Percentiles rank a stretch among this genome's conserved stretches.
phyloP scores from a whole-genome alignment of 2,329 filamentous ascomycete genomes.

The Nemania bipapillata region DNA sequence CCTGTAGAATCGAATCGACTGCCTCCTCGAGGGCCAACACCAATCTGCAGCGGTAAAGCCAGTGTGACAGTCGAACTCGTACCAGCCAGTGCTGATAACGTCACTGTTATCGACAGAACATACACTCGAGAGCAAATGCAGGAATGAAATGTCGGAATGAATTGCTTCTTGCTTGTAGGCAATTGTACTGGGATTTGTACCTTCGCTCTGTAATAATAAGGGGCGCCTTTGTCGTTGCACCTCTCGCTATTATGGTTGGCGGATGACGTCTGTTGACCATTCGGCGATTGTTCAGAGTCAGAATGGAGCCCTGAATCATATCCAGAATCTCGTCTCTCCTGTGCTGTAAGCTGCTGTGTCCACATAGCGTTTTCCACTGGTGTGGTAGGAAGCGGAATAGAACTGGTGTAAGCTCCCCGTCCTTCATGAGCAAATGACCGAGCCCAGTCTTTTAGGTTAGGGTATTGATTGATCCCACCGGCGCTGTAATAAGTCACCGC shows the following conservation, averaged over 20 bases:
- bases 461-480: constrained; percentile 58
- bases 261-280: constrained; percentile 4
- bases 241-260: constrained; percentile 12
- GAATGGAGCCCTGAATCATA: constrained; percentile 54
- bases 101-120: constrained; percentile 60
- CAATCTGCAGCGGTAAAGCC: constrained; percentile 63
- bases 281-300: constrained; percentile 49
- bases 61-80: constrained; percentile 59
- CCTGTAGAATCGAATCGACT: constrained; percentile 42
- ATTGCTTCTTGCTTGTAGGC: constrained; percentile 60
- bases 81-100: constrained; percentile 46
- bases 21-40: constrained; percentile 52
- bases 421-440: constrained; percentile 55
- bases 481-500: constrained; percentile 65
- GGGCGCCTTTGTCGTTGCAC: constrained; percentile 35
- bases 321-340: constrained; percentile 63
- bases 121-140: constrained; percentile 69
- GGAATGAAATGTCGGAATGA: constrained; percentile 68
- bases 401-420: constrained; percentile 60
- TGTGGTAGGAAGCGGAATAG: constrained; percentile 55
- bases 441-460: constrained; percentile 62
- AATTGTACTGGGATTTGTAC: constrained; percentile 62
- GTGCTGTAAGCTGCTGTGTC: constrained; percentile 52
- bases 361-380: constrained; percentile 55
- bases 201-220: constrained; percentile 56